A percentile compares a stretch with the other conserved stretches of the same genome.
Conservation (phyloP, 140 eudicot genomes). For the Flaveria floridana region DNA sequence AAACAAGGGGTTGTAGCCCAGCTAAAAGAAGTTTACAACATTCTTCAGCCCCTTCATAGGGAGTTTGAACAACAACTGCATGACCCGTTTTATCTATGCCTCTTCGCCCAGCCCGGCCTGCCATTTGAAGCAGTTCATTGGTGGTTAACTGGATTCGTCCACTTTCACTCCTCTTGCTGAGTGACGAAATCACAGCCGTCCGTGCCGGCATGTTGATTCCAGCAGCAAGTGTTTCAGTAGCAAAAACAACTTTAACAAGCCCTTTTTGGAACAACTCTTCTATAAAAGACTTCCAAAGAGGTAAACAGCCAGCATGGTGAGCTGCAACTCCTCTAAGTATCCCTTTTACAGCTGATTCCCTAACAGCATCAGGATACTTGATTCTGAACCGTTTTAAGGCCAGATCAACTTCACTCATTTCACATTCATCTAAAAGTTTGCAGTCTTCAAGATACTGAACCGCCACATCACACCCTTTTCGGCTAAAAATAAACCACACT, state of each 20-base stretch:
- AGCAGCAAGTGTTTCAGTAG: conserved; percentile 99
- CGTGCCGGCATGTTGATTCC: conserved; percentile 99
- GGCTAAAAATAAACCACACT: conserved; percentile 95
- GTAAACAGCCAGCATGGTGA: conserved; percentile 97
- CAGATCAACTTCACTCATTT: conserved; percentile 73
- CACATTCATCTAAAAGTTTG: conserved; percentile 75
- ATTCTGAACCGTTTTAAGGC: conserved; percentile 74
- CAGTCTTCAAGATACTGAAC: conserved; percentile 81
- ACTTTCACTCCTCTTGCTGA: conserved; percentile 85
- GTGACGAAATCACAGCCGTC: conserved; percentile 89
- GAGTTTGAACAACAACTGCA: conserved; percentile 90
- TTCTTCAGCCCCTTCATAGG: conserved; percentile 94
- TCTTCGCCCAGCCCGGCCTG: conserved; percentile 99
- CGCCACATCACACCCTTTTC: conserved; percentile 99
- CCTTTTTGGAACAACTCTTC: conserved; percentile 94
- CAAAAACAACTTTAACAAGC: conserved; percentile 88
- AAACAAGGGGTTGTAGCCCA: conserved; percentile 91
- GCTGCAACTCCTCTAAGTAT: conserved; percentile 85
- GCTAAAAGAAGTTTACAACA: conserved; percentile 83
- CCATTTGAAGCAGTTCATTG: conserved; percentile 94
- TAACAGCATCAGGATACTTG: conserved; percentile 87
- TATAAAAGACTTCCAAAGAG: conserved; percentile 93
- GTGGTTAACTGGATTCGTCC: conserved; percentile 73
- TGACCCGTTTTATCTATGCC: conserved; percentile 93
- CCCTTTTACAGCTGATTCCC: conserved; percentile 87